A percentile compares a stretch with the other conserved stretches of the same genome.
phyloP scores from a whole-genome alignment of 2,329 filamentous ascomycete species.

The Thielaviopsis cerberus region DNA sequence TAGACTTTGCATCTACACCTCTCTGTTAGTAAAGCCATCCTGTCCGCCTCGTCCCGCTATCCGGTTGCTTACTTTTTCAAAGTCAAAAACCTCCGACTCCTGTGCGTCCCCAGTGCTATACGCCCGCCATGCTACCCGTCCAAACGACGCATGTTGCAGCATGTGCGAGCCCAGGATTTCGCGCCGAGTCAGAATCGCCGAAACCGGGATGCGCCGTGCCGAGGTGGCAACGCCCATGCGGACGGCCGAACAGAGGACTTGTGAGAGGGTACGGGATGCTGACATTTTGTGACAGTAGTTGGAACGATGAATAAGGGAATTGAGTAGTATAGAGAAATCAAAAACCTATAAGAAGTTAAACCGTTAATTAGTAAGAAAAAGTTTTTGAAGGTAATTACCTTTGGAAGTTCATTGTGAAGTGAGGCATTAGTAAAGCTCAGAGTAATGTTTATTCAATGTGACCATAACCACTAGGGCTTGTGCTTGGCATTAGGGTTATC shows the following conservation, averaged over 20 bases:
- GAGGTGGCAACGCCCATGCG: background rate
- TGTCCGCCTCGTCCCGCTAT: background rate
- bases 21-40: background rate
- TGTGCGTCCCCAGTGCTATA: background rate
- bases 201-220: background rate
- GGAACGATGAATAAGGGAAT: no score
- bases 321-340: no score
- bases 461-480: background rate
- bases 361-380: no score
- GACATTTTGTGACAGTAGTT: background rate
- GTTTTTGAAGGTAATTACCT: background rate
- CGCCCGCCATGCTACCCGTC: background rate
- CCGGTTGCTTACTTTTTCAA: slow-evolving; percentile 5
- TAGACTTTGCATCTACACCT: slow-evolving; percentile 4
- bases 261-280: background rate
- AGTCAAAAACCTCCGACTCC: slow-evolving; percentile 7
- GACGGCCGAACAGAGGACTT: background rate
- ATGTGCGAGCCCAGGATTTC: background rate
- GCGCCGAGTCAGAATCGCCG: background rate
- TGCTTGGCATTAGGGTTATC: background rate
- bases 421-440: background rate
- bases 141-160: background rate
- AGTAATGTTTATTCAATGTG: background rate
- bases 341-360: no score
- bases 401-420: background rate